These are phyloP conservation scores for Russula earlei DNA, from an alignment of 768 basidiomycete genomes.

Conservation along the genomic window DNA sequence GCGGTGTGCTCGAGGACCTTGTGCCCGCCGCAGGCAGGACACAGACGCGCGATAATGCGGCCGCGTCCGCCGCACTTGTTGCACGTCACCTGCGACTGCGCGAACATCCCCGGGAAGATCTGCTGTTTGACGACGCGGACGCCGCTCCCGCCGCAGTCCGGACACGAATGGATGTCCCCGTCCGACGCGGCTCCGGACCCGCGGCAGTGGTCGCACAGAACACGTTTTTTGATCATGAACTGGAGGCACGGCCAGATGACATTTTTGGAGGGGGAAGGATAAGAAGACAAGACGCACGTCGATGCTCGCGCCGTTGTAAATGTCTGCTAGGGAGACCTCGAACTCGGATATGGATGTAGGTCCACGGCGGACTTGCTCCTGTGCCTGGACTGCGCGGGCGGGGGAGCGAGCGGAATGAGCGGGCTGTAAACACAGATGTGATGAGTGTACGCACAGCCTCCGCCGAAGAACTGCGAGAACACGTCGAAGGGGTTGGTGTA, in stretches of 20 bases:
- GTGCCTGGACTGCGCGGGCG: constrained; percentile 30
- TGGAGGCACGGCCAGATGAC: constrained; percentile 28
- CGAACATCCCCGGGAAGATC: constrained; percentile 96
- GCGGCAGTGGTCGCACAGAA: constrained; percentile 95
- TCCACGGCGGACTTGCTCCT: constrained; percentile 63
- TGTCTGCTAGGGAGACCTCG: constrained; percentile 79
- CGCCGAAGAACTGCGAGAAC: constrained; percentile 88
- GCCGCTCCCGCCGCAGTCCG: constrained; percentile 76
- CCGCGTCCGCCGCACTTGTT: constrained; percentile 82
- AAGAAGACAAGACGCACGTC: constrained; percentile 43
- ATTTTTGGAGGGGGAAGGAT: neutral
- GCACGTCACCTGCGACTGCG: constrained; percentile 77
- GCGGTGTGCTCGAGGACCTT: constrained; percentile 78
- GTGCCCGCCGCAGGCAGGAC: constrained; percentile 72
- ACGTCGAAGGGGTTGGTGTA: constrained; percentile 88
- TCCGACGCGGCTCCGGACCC: constrained; percentile 91
- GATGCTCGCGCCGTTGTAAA: constrained; percentile 80
- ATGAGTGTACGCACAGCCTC: constrained; percentile 50
- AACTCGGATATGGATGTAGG: constrained; percentile 72
- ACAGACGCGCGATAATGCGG: constrained; percentile 62
- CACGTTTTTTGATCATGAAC: constrained; percentile 88
- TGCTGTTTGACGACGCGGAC: constrained; percentile 83
- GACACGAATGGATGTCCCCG: constrained; percentile 78
- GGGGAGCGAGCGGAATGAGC: neutral
- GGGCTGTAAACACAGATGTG: neutral